Evolutionary conservation across 768 basidiomycete species (phyloP).

Genomic region (Naganishia randhawae): DNA sequence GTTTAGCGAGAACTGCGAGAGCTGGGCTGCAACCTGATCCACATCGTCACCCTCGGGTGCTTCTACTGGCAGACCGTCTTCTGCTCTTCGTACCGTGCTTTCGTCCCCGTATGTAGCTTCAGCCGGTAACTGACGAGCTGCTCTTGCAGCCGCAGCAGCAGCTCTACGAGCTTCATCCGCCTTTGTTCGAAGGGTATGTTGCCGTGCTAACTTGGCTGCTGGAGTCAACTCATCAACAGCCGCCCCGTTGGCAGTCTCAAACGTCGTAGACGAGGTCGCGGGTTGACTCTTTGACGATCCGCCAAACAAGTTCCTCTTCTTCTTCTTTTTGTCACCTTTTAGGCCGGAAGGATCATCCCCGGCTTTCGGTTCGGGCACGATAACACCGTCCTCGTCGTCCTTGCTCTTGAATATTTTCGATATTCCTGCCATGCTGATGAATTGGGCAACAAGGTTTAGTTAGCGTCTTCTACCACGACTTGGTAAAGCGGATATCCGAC

Average conservation of each 20-base stretch:
- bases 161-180: constrained; percentile 58
- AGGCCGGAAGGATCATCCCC: constrained; percentile 48
- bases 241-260: constrained; percentile 66
- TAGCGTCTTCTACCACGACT: background rate
- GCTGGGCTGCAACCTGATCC: constrained; percentile 7
- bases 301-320: constrained; percentile 53
- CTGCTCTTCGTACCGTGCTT: constrained; percentile 20
- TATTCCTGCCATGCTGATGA: constrained; percentile 71
- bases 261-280: constrained; percentile 68
- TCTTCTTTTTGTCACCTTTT: constrained; percentile 54
- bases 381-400: constrained; percentile 58
- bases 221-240: constrained; percentile 70
- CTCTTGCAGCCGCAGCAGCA: constrained; percentile 35
- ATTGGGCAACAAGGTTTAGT: background rate
- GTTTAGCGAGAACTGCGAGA: constrained; percentile 13
- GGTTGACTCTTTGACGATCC: constrained; percentile 63
- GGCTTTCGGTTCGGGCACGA: constrained; percentile 48
- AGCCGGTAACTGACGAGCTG: constrained; percentile 34
- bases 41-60: constrained; percentile 3
- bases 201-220: constrained; percentile 80
- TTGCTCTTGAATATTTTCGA: constrained; percentile 87
- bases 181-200: constrained; percentile 77
- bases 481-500: background rate
- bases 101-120: constrained; percentile 46
- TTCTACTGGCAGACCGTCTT: constrained; percentile 13